These are phyloP conservation scores for Geotrichum citri-aurantii DNA, from an alignment of 1,139 yeast genomes.

Conservation along the genomic window DNA sequence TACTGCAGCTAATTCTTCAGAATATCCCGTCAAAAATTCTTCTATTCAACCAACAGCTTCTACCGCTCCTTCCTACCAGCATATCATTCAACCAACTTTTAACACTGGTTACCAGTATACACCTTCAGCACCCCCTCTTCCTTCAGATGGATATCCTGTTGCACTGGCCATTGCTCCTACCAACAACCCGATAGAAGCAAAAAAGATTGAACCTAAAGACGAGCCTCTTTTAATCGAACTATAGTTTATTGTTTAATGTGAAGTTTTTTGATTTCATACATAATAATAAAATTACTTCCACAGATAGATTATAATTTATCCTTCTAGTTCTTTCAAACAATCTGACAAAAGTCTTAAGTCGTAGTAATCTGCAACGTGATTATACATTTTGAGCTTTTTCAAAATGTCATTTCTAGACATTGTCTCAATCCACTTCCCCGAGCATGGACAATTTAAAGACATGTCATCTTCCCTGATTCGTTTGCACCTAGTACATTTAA, in stretches of 20 bases:
- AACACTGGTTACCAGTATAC: not conserved
- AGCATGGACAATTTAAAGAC: conserved; percentile 75
- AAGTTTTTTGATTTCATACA: not conserved
- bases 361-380: conserved; percentile 55
- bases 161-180: conserved; percentile 14
- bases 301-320: too few relatives aligned
- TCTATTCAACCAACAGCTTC: conserved; percentile 10
- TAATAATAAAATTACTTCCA: too few relatives aligned
- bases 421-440: conserved; percentile 70
- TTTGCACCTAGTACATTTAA: conserved; percentile 72
- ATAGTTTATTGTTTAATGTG: conserved; percentile 17
- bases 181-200: conserved; percentile 10
- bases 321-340: conserved; percentile 37
- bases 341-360: conserved; percentile 56
- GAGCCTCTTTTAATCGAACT: conserved; percentile 32
- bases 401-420: conserved; percentile 41
- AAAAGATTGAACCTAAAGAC: conserved; percentile 21
- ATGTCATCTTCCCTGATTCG: conserved; percentile 62
- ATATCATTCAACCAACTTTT: conserved; percentile 4
- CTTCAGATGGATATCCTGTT: conserved; percentile 9
- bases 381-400: conserved; percentile 45
- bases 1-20: conserved; percentile 1
- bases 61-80: conserved; percentile 1
- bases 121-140: conserved; percentile 4
- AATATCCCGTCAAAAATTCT: conserved; percentile 1